Evolutionary conservation across 2,329 filamentous ascomycete species (phyloP).

Genomic region (Ophiostoma ips): DNA sequence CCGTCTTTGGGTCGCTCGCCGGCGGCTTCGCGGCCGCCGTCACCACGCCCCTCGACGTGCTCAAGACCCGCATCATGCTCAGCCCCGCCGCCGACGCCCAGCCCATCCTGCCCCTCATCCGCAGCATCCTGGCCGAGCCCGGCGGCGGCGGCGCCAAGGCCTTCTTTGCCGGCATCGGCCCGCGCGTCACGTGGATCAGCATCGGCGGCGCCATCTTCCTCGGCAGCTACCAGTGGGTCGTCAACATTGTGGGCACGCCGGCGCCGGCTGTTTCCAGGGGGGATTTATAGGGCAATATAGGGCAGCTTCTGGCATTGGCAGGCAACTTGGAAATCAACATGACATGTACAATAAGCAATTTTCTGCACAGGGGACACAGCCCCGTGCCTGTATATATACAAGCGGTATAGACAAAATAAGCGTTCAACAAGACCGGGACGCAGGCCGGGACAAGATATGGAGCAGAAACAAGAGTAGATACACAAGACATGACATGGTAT

Average conservation of each 20-base stretch:
- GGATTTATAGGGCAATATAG: not conserved
- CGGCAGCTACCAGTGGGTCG: conserved; percentile 82
- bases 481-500: too few relatives aligned
- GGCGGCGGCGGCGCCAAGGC: conserved; percentile 49
- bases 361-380: not conserved
- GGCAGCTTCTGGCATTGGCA: not conserved
- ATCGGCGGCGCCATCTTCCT: conserved; percentile 89
- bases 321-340: too few relatives aligned
- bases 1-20: conserved; percentile 67
- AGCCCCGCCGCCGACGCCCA: conserved; percentile 55
- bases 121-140: conserved; percentile 47
- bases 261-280: too few relatives aligned
- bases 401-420: not conserved
- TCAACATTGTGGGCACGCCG: conserved; percentile 60
- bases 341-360: conserved; percentile 6
- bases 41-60: conserved; percentile 87
- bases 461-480: not conserved
- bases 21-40: conserved; percentile 75
- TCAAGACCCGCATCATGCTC: conserved; percentile 96
- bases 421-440: too few relatives aligned
- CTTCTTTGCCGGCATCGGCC: conserved; percentile 66
- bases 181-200: conserved; percentile 87
- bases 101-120: conserved; percentile 44
- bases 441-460: too few relatives aligned
- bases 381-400: conserved; percentile 1